Percentiles rank a stretch among this genome's conserved stretches.
These are phyloP conservation scores for Eucalyptus sp. DNA, from an alignment of 345 rosid species.

Conservation along the genomic window DNA sequence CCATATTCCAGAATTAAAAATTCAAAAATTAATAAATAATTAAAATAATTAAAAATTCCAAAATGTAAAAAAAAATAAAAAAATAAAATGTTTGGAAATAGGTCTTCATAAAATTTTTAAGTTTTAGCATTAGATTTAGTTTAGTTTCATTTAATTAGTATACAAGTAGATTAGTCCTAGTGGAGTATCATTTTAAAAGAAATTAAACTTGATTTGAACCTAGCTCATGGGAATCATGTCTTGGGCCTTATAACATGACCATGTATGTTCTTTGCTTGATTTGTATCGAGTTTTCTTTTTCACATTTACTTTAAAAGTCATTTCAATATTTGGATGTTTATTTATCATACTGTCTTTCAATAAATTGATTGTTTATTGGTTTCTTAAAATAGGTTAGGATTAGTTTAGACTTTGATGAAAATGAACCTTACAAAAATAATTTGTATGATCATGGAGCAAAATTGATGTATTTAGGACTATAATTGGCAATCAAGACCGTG, in stretches of 20 bases:
- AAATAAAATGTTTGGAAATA: not conserved
- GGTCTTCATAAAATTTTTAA: not conserved
- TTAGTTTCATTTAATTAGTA: not conserved
- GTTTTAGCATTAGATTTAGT: not conserved
- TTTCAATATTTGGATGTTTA: not conserved
- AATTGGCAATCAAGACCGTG: not conserved
- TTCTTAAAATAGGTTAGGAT: not conserved
- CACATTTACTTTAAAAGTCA: accelerated
- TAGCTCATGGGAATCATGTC: not conserved
- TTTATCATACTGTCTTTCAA: accelerated
- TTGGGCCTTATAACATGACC: not conserved
- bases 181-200: not conserved
- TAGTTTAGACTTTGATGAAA: not conserved
- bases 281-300: too few species aligned
- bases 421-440: not conserved
- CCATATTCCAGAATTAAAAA: too few species aligned
- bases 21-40: too few species aligned
- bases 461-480: not conserved
- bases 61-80: too few species aligned
- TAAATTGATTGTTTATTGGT: not conserved
- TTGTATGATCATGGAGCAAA: not conserved
- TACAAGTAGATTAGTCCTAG: not conserved
- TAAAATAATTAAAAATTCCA: too few species aligned
- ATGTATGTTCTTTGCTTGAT: too few species aligned
- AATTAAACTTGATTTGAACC: not conserved